Evolutionary conservation across 192 early-diverging fungal genomes (phyloP).

Genomic region (Thoreauomyces humboldtii): DNA sequence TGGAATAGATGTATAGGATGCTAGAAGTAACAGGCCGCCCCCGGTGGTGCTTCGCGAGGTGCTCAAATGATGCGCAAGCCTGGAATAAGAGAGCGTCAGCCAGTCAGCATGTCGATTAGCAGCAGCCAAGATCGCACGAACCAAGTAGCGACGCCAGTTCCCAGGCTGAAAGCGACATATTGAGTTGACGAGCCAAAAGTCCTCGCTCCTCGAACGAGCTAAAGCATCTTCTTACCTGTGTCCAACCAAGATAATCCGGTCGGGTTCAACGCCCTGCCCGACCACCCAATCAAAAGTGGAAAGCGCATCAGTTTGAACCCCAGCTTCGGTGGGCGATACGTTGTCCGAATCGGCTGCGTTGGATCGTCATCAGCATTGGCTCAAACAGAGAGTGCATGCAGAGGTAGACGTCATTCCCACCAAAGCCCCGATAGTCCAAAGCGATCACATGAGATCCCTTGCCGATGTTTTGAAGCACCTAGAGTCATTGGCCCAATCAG

Average conservation of each 20-base stretch:
- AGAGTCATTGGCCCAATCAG: not conserved
- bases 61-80: conserved; percentile 34
- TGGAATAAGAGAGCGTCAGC: no score
- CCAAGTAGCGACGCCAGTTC: conserved; percentile 22
- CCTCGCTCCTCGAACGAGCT: conserved; percentile 3
- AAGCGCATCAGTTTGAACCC: conserved; percentile 38
- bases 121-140: no score
- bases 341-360: conserved; percentile 45
- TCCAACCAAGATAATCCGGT: conserved; percentile 45
- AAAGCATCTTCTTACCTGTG: conserved; percentile 42
- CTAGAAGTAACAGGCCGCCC: conserved; percentile 44
- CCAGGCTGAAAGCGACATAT: no score
- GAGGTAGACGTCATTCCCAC: no score
- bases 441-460: conserved; percentile 43
- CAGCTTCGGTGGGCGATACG: conserved; percentile 36
- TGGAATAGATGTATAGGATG: conserved; percentile 44
- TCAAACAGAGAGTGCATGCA: no score
- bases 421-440: conserved; percentile 55
- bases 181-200: not conserved
- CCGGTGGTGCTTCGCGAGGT: conserved; percentile 16
- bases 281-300: conserved; percentile 43
- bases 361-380: no score
- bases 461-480: conserved; percentile 24
- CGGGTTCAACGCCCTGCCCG: conserved; percentile 32
- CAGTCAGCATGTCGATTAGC: no score